Evolutionary conservation across 2,329 filamentous ascomycete species (phyloP), one percentile per base, ranked within the genome.

Genomic region (Cercospora zeae-maydis): DNA sequence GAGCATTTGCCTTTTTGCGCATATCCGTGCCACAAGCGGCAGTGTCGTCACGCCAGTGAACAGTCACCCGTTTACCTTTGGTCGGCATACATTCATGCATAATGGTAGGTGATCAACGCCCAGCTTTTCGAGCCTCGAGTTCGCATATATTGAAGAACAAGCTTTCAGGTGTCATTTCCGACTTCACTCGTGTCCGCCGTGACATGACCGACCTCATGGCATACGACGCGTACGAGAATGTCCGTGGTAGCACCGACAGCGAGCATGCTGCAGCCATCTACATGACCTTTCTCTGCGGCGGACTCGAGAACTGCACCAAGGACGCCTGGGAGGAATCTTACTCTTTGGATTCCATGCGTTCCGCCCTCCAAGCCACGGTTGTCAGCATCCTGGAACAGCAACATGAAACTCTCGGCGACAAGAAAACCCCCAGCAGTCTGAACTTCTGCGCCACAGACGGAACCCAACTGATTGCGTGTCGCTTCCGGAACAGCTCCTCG

Each of bases 21-120:
- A 84, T 65, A 83, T 84, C 61, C 77, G 82, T 6, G 81, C 81
- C 7, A 78, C 78, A 4, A 80, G 77, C n/a, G 79, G 78, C 2
- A 80, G 76, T 9, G 74, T 78, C 2, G 79, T 83, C n/a, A 78
- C 79, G 1, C 76, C 77, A 10, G 79, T 82, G 14, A 84, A 84
- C 71, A 81, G 79, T 45, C 82, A 84, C 62, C 82, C 82, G 2
- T 84, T 84, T 68, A 75, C 80, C 24, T 84, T 83, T 58, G 82
- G 82, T 11, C 75, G 81, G 16, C 80, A 83, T 64, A 75, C 76
- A 13, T 80, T 84, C 68, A 84, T 84, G 82, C 82, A 84, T 73
- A 84, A 84, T 67, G 56, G 56, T 58, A 21, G 13, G 21, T 31
- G 30, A 6, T 14, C 4, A 4, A 0, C 21, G 30, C 11, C 4